Percentiles rank a stretch among this genome's conserved stretches.
phyloP scores from a whole-genome alignment of 495 filamentous ascomycete genomes.

The Penicillium turbatum region DNA sequence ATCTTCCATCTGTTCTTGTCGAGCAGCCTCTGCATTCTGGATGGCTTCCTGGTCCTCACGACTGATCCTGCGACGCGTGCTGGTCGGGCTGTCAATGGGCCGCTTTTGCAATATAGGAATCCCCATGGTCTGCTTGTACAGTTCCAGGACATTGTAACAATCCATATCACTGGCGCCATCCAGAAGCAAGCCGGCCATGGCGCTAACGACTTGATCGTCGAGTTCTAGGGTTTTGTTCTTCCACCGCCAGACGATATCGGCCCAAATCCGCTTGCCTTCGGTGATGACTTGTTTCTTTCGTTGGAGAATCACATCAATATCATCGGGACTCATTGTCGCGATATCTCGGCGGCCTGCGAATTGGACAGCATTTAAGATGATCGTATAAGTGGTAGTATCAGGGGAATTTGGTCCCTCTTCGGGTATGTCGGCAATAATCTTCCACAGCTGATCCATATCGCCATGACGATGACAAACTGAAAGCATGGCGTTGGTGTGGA shows the following conservation, averaged over 20 bases:
- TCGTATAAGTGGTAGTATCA: conserved; percentile 69
- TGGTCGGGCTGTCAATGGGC: conserved; percentile 15
- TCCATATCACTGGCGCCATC: conserved; percentile 54
- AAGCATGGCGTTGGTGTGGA: conserved; percentile 83
- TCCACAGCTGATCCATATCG: conserved; percentile 73
- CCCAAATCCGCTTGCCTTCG: conserved; percentile 70
- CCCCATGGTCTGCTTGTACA: conserved; percentile 74
- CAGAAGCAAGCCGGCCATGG: conserved; percentile 72
- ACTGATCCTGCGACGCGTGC: conserved; percentile 8
- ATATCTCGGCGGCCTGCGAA: conserved; percentile 29
- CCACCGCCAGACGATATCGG: conserved; percentile 73
- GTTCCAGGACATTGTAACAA: conserved; percentile 61
- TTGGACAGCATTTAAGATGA: conserved; percentile 68
- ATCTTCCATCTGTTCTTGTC: conserved; percentile 10
- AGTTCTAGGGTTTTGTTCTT: conserved; percentile 58
- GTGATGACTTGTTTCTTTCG: conserved; percentile 37
- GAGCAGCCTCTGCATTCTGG: neutral
- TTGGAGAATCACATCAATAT: conserved; percentile 35
- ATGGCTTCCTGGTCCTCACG: neutral
- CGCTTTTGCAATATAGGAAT: conserved; percentile 46
- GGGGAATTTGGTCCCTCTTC: conserved; percentile 56
- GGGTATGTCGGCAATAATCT: conserved; percentile 60
- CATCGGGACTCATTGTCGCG: conserved; percentile 18
- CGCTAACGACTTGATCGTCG: conserved; percentile 66
- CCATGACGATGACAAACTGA: conserved; percentile 66